phyloP scores from a whole-genome alignment of 257 asterid genomes.

The Nicotiana attenuata region DNA sequence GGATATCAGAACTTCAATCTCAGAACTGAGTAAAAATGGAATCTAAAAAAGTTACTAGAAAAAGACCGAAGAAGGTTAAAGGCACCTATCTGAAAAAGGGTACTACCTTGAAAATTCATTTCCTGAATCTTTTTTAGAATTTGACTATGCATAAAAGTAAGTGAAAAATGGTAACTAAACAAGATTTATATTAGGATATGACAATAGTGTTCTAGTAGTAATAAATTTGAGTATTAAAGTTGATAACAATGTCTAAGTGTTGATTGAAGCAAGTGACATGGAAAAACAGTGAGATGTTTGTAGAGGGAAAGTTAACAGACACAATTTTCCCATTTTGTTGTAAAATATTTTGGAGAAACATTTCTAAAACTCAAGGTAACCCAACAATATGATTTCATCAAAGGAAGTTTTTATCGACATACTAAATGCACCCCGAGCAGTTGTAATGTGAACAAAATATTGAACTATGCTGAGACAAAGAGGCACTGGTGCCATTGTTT shows the following conservation, averaged over 20 bases:
- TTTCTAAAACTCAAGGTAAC: not conserved
- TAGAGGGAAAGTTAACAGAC: not conserved
- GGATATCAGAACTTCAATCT: not conserved
- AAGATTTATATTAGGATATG: not conserved
- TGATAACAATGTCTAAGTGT: no score
- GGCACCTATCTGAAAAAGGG: not conserved
- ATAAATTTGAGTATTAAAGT: not conserved
- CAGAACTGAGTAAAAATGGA: not conserved
- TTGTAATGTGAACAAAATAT: not conserved
- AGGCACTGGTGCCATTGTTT: not conserved
- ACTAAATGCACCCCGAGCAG: no score
- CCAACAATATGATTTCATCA: not conserved
- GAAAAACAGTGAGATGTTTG: not conserved
- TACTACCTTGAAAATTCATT: no score
- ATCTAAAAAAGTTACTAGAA: not conserved
- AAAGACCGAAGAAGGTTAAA: not conserved
- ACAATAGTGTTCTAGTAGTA: not conserved
- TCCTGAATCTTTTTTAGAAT: no score
- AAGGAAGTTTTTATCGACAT: not conserved
- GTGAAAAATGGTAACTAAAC: not conserved
- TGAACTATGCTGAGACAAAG: not conserved
- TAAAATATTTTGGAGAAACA: not conserved
- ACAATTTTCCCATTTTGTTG: not conserved
- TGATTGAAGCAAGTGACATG: not conserved
- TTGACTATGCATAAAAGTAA: no score